Evolutionary conservation across 2,329 filamentous ascomycete genomes (phyloP), one percentile per base, ranked within the genome.

Genomic region (Lecanosticta acicola): DNA sequence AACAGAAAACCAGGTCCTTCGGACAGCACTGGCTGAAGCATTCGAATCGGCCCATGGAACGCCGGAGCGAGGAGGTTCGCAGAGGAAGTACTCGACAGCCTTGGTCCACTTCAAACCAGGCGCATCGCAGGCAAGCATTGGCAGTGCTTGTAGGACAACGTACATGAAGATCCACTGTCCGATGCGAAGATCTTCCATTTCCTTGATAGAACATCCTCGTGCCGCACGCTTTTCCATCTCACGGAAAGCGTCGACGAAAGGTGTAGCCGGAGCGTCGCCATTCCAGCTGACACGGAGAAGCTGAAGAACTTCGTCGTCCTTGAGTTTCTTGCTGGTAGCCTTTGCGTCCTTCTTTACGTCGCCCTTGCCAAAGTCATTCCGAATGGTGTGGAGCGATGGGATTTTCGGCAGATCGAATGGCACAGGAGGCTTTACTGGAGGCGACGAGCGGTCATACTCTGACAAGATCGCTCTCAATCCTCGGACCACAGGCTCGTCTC

Each of bases 401-500:
- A 94, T 68, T 54, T 83, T 78, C 2, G 93, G 91, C 3, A 87
- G 74, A 62, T 97, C 91, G 60, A 91, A 97, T 0, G 93, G 91
- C 45, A 97, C 81, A 0, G 91, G 88, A 0, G 93, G 93, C 48
- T 91, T 79, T 0, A 97, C 89, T 0, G 93, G 93, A 1, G 91
- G 88, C 11, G 84, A 87, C 7, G 86, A 91, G 49, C 85, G 81
- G 63, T 98, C 93, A 60, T 89, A 96, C 67, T 97, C 91, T 55
- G 79, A 83, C 53, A 96, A 75, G 10, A 96, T 78, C 51, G 82
- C 83, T 43, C 91, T 81, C 37, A 97, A 72, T 1, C 86, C 87
- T 32, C 82, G 77, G 19, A 80, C 73, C 9, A 79, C 75, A 18
- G 84, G 77, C 50, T 84, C 80, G 17, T 76, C 71, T 10, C 71